Conservation (phyloP, 176 grass and related monocot genomes). For the Calamus simplicifolius region DNA sequence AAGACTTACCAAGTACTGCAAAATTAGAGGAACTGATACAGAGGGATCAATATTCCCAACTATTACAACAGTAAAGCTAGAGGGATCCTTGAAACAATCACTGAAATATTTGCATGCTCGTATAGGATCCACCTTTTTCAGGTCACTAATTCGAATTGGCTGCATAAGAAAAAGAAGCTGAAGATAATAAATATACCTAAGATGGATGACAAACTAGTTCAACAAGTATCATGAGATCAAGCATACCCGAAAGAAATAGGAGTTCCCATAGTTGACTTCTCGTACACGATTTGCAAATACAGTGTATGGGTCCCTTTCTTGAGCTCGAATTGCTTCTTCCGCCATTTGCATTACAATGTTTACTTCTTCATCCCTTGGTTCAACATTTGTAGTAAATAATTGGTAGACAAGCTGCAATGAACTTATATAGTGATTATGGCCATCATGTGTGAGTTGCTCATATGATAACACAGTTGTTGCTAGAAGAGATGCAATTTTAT, state of each 20-base stretch:
- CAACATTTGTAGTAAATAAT: slow-evolving; percentile 91
- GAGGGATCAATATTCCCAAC: slow-evolving; percentile 83
- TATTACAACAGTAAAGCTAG: slow-evolving; percentile 84
- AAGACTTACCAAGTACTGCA: slow-evolving; percentile 82
- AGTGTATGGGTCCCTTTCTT: slow-evolving; percentile 98
- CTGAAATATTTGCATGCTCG: slow-evolving; percentile 96
- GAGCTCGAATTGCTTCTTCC: slow-evolving; percentile 98
- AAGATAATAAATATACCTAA: background rate
- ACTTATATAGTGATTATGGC: slow-evolving; percentile 3
- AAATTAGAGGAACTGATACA: slow-evolving; percentile 69
- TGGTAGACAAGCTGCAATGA: slow-evolving; percentile 78
- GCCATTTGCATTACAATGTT: slow-evolving; percentile 99
- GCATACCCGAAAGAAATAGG: slow-evolving; percentile 87
- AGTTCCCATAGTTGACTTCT: slow-evolving; percentile 98
- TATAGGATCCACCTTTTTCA: slow-evolving; percentile 93
- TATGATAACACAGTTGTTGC: background rate
- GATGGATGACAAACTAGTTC: background rate
- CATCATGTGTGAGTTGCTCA: slow-evolving; percentile 15
- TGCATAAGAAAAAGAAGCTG: slow-evolving; percentile 19
- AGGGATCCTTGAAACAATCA: slow-evolving; percentile 81
- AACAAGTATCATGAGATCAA: slow-evolving; percentile 3
- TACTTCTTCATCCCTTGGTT: slow-evolving; percentile 92
- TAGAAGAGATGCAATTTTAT: slow-evolving; percentile 5
- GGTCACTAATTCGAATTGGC: slow-evolving; percentile 93
- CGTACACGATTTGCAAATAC: slow-evolving; percentile 88